Evolutionary conservation across 306 rosid species (phyloP).

Genomic region (Quercus aquifolioides): DNA sequence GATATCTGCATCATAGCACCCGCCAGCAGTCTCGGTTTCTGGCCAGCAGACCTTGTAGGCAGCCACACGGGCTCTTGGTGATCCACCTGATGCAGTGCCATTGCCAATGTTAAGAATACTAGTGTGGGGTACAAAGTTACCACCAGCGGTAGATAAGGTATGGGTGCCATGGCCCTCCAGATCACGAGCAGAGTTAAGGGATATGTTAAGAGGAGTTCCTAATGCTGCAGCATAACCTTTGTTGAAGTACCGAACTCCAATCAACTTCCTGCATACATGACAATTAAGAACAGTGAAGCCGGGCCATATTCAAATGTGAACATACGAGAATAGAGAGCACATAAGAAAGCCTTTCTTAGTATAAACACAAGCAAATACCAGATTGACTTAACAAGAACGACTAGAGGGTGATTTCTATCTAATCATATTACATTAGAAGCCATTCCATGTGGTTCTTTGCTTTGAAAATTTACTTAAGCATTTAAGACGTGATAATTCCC

Average conservation of each 20-base stretch:
- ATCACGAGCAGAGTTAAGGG: slow-evolving; percentile 46
- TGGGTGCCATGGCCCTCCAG: slow-evolving; percentile 76
- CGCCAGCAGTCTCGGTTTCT: background rate
- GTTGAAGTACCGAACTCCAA: slow-evolving; percentile 75
- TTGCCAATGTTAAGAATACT: slow-evolving; percentile 52
- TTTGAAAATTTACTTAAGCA: too few species aligned
- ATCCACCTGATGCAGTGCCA: slow-evolving; percentile 90
- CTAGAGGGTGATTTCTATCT: too few species aligned
- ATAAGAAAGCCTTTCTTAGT: too few species aligned
- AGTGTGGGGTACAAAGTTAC: slow-evolving; percentile 43
- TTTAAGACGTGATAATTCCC: too few species aligned
- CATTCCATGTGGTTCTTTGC: too few species aligned
- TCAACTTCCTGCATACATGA: slow-evolving; percentile 52
- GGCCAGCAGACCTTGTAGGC: slow-evolving; percentile 86
- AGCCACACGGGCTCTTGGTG: slow-evolving; percentile 74
- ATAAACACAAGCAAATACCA: too few species aligned
- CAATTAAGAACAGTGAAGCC: background rate
- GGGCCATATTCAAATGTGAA: background rate
- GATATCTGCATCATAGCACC: slow-evolving; percentile 57
- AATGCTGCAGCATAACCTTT: slow-evolving; percentile 33
- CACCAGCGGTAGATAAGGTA: slow-evolving; percentile 89
- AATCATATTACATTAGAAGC: too few species aligned
- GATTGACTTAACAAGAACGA: too few species aligned
- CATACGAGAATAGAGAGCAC: background rate
- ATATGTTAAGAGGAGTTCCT: background rate